These are phyloP conservation scores for Davidsoniella virescens DNA, from an alignment of 2,329 filamentous ascomycete genomes.

Conservation along the genomic window DNA sequence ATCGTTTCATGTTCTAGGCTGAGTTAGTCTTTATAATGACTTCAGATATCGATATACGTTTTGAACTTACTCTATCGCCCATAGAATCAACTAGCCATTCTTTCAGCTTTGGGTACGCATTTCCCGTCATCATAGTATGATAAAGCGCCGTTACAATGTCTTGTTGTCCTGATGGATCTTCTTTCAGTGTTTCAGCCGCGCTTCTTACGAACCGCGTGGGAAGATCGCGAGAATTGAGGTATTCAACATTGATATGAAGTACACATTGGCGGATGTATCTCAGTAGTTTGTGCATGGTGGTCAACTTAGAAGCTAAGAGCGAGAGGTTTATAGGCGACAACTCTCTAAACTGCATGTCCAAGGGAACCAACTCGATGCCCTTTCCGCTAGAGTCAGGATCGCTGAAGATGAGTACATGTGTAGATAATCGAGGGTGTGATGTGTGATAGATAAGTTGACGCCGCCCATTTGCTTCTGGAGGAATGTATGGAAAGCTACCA, in stretches of 20 bases:
- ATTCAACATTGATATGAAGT: conserved; percentile 64
- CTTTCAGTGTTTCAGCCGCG: conserved; percentile 44
- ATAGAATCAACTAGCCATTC: conserved; percentile 84
- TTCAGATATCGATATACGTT: neutral
- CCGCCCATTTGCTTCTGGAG: conserved; percentile 17
- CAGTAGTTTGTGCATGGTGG: conserved; percentile 71
- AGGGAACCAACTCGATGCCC: conserved; percentile 47
- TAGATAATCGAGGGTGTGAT: conserved; percentile 58
- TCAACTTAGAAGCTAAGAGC: conserved; percentile 71
- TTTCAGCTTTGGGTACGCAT: conserved; percentile 56
- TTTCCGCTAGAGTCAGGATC: conserved; percentile 20
- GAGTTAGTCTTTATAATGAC: conserved; percentile 12
- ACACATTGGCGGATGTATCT: conserved; percentile 73
- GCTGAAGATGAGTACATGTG: conserved; percentile 53
- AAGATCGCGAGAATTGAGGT: conserved; percentile 66
- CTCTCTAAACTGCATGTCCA: conserved; percentile 71
- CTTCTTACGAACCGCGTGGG: conserved; percentile 52
- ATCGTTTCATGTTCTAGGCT: conserved; percentile 69
- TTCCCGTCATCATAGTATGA: conserved; percentile 69
- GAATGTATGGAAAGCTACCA: conserved; percentile 39
- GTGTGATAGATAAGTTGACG: conserved; percentile 40
- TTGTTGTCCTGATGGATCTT: conserved; percentile 45
- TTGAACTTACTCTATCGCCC: conserved; percentile 49
- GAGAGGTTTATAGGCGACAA: conserved; percentile 67
- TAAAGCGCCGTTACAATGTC: conserved; percentile 64